These are phyloP conservation scores for Cordia subcordata DNA, from an alignment of 257 asterid genomes.

Conservation along the genomic window DNA sequence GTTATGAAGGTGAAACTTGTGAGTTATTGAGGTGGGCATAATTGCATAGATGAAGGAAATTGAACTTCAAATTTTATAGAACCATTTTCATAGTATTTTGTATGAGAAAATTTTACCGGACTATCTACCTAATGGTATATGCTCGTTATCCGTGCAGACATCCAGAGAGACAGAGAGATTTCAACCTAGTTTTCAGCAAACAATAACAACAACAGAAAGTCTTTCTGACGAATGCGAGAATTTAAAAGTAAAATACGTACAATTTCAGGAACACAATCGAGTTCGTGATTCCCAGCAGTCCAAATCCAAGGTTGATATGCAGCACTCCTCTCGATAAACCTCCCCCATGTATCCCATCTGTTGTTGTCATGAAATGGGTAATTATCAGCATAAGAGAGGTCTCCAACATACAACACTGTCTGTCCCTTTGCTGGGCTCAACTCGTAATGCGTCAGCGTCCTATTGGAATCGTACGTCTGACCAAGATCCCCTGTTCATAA, in stretches of 20 bases:
- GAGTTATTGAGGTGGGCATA: background rate
- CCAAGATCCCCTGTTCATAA: constrained; percentile 64
- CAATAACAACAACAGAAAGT: too few species aligned
- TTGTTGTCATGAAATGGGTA: constrained; percentile 56
- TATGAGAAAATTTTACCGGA: too few species aligned
- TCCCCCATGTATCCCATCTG: constrained; percentile 70
- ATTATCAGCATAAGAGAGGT: constrained; percentile 64
- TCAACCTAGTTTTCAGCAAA: too few species aligned
- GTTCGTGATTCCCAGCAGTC: constrained; percentile 68
- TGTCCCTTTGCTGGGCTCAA: constrained; percentile 47
- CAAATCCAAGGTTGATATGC: constrained; percentile 78
- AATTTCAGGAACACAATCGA: constrained; percentile 46
- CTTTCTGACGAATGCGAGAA: too few species aligned
- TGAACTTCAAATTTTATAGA: too few species aligned
- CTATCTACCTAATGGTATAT: too few species aligned
- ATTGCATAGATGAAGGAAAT: background rate
- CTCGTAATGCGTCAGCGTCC: constrained; percentile 54
- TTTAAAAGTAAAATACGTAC: constrained; percentile 26
- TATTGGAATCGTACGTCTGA: constrained; percentile 55
- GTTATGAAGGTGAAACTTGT: background rate
- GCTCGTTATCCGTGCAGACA: too few species aligned
- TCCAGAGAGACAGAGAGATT: too few species aligned
- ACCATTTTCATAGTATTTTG: too few species aligned
- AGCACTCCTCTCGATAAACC: constrained; percentile 54
- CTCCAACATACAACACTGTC: constrained; percentile 53